Percentiles rank a stretch among this genome's conserved stretches.
Evolutionary conservation across 331 rosid species (phyloP).

Genomic region (Stylosanthes scabra): DNA sequence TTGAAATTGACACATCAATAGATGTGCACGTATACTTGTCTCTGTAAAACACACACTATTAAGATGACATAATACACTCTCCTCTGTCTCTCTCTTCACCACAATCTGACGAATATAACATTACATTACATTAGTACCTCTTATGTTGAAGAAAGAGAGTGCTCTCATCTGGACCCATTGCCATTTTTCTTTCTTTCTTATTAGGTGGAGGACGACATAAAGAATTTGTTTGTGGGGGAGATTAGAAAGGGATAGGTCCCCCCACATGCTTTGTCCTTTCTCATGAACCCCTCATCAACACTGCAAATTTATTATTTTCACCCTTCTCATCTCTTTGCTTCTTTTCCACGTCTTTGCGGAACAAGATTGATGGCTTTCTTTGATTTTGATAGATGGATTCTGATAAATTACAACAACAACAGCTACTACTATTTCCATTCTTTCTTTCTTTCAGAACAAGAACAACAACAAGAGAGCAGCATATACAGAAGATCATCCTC

Average conservation of each 20-base stretch:
- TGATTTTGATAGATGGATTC: conserved; percentile 49
- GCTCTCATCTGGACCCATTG: too few species aligned
- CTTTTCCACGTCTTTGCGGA: conserved; percentile 58
- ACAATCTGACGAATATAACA: conserved; percentile 42
- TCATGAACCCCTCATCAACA: conserved; percentile 17
- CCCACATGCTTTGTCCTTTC: conserved; percentile 55
- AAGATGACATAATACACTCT: conserved; percentile 29
- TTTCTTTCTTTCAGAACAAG: conserved; percentile 31
- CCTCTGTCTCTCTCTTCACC: too few species aligned
- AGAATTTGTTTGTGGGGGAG: conserved; percentile 44
- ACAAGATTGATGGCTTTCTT: conserved; percentile 48
- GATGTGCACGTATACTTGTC: conserved; percentile 48
- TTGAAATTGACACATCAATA: conserved; percentile 45
- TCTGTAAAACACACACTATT: conserved; percentile 33
- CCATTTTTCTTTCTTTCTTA: background rate
- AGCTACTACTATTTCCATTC: conserved; percentile 41
- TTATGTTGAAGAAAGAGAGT: conserved; percentile 5
- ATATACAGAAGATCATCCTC: too few species aligned
- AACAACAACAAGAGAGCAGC: too few species aligned
- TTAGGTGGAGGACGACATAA: conserved; percentile 39
- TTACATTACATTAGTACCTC: conserved; percentile 33
- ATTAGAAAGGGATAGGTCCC: conserved; percentile 40
- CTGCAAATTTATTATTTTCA: conserved; percentile 37
- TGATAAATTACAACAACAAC: conserved; percentile 37
- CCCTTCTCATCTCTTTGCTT: conserved; percentile 68